These are phyloP conservation scores for Rhynchospora pubera DNA, from an alignment of 176 grass and related monocot species.

Conservation along the genomic window DNA sequence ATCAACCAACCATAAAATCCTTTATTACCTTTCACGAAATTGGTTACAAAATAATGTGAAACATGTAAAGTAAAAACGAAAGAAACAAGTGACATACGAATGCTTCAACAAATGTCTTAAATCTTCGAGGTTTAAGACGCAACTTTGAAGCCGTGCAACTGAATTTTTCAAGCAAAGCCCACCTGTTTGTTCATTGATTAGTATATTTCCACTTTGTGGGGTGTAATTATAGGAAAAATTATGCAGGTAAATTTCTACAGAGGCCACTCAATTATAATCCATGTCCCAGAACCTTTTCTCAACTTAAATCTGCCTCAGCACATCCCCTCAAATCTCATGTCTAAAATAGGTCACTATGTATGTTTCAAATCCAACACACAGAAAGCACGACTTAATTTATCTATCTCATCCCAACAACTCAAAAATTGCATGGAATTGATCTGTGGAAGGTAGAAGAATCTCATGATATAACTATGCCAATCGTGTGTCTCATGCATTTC, in stretches of 20 bases:
- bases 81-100: conserved; percentile 41
- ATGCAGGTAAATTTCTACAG: neutral
- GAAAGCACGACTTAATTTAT: neutral
- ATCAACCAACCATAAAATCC: neutral
- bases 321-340: neutral
- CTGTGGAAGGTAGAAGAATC: neutral
- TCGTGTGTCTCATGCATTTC: conserved; percentile 5
- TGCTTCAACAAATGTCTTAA: conserved; percentile 98
- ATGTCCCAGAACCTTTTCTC: neutral
- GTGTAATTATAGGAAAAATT: neutral
- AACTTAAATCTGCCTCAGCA: neutral
- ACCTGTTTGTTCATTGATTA: conserved; percentile 53
- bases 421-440: neutral
- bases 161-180: conserved; percentile 96
- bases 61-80: neutral
- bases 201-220: conserved; percentile 19
- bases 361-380: conserved; percentile 1
- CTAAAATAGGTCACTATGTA: neutral
- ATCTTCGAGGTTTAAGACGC: conserved; percentile 95
- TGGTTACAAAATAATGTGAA: neutral
- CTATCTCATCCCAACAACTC: neutral
- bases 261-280: neutral
- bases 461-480: neutral
- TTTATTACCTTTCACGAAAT: neutral
- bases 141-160: conserved; percentile 95